Evolutionary conservation across 306 rosid genomes (phyloP).

Genomic region (Prosopis cineraria): DNA sequence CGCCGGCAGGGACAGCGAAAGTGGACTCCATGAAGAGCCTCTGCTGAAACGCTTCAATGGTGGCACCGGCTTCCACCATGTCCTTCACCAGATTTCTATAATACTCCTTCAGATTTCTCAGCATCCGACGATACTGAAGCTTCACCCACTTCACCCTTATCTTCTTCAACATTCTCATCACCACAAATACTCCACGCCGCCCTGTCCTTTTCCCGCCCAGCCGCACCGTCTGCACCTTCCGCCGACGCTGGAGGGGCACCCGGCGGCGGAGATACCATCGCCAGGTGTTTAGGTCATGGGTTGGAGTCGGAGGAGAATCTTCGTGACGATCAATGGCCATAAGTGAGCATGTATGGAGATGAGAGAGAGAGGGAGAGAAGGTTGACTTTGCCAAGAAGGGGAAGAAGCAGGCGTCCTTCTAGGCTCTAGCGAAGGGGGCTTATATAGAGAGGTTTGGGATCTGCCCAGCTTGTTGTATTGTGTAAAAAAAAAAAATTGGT

Average conservation of each 20-base stretch:
- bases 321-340: slow-evolving; percentile 43
- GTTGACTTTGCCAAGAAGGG: neutral
- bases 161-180: slow-evolving; percentile 33
- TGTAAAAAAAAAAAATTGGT: no score
- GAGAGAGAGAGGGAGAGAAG: neutral
- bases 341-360: neutral
- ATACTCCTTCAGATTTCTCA: slow-evolving; percentile 42
- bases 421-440: neutral
- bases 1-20: slow-evolving; percentile 46
- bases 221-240: slow-evolving; percentile 39
- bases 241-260: slow-evolving; percentile 38
- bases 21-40: slow-evolving; percentile 49
- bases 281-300: slow-evolving; percentile 7
- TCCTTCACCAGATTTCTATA: slow-evolving; percentile 44
- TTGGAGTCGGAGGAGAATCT: neutral
- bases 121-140: slow-evolving; percentile 36
- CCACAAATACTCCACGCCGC: neutral
- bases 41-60: slow-evolving; percentile 46
- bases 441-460: neutral
- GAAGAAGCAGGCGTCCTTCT: neutral
- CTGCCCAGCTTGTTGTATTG: neutral
- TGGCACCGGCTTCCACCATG: slow-evolving; percentile 41
- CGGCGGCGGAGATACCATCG: slow-evolving; percentile 20
- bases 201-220: slow-evolving; percentile 44
- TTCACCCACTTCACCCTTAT: slow-evolving; percentile 49